Evolutionary conservation across 106 monocot species (phyloP), one percentile per base, ranked within the genome.

Genomic region (Platanthera guangdongensis): DNA sequence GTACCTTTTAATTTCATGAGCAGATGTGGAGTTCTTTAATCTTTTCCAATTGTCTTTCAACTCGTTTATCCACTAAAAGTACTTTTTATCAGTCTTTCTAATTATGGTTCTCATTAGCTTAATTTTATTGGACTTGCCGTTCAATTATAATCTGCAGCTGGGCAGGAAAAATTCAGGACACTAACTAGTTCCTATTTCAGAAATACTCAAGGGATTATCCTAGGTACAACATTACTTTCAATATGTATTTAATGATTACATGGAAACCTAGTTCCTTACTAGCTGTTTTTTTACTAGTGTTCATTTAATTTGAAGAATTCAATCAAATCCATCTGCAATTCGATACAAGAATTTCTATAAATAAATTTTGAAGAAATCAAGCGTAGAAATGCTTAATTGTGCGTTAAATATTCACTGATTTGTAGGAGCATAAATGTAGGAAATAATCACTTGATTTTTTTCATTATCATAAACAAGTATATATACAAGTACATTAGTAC

Each of bases 121-220:
- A 47, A 70, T 70, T 70, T 1, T 48, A 6, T 48, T 70, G 70
- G 1, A 48, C 18, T 46, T 70, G 18, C 16, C 10, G 6, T 70
- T 48, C 70, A 70, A 47, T 8, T 65, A n/a, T 59, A 62, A 62
- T 68, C 25, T 84, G 73, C 80, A 84, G 84, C 84, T 75, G 84
- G 84, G n/a, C 84, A 84, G 74, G 84, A 84, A 77, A 84, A 74
- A 57, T 84, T 81, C 57, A 84, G 80, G 57, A 70, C 84, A n/a
- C 22, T 84, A 68, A 77, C 77, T 48, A 81, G 68, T 74, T 84
- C 84, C 47, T 84, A 84, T 51, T 84, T 74, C 65, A 84, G 84
- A 81, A 77, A 77, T 81, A 77, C 84, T 77, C 84, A 84, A 57
- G 84, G 84, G 81, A 78, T 84, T 32, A 84, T 84, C 57, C 77